Base-by-base conservation (phyloP, 805 yeast species). In the Yarrowia deformans region DNA sequence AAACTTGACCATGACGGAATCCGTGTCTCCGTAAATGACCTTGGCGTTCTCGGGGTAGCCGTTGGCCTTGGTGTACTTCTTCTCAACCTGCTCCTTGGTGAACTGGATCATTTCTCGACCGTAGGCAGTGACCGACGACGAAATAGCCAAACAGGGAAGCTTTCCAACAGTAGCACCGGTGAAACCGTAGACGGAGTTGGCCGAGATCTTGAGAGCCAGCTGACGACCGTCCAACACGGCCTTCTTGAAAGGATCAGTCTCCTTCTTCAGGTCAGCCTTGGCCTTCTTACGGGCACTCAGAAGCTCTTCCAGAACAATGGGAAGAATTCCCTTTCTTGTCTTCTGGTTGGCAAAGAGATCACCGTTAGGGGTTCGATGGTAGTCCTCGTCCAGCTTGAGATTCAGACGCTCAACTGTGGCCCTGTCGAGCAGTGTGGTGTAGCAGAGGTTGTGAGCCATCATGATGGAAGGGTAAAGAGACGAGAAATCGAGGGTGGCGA, bases 101-200 rank as follows among this genome's bases (percentile, higher is more conserved):
- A 86, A 83, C 79, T 94, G 97, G 81, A 95, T 95, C 99, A 95
- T 95, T 66, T 86, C 90, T 82, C 99, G 89, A 71, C 99, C 99
- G 80, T 89, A 95, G 0, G 98, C 89, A 0, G 99, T 95, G 45
- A 89, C 95, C 1, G 97, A 92, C 0, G 98, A 92, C 0, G 99
- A 96, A 70, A 95, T 95, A 0, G 97, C 97, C 69, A 95, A 82
- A 81, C 99, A 96, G 0, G 99, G 99, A 68, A 95, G 83, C 76
- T 95, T 94, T 68, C 99, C 99, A 56, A 94, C 89, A 0, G 98
- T 95, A 1, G 99, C 99, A 79, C 99, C 99, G 0, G 99, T 95
- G 79, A 95, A 96, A 60, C 99, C 99, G 78, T 95, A 95, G 6
- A 95, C 99, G 1, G 99, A 96, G 78, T 95, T 95, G 0, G 99